Conservation (phyloP, 371 early-diverging fungal genomes). For the Syncephalastrum monosporum region DNA sequence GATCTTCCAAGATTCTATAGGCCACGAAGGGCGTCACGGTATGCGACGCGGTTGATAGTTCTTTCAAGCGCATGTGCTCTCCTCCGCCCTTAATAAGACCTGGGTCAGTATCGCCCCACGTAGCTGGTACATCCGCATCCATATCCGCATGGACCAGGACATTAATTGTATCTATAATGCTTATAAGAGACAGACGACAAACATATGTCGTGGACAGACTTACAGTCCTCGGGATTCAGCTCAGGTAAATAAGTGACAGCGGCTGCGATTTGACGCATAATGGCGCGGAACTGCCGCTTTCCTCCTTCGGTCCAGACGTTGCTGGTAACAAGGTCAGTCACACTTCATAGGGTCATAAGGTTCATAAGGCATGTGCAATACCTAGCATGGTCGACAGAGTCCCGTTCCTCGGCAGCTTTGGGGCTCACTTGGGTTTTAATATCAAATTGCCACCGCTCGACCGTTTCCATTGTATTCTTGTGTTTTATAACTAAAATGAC, state of each 20-base stretch:
- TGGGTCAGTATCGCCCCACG: constrained; percentile 86
- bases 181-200: background rate
- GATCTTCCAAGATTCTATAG: constrained; percentile 62
- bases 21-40: constrained; percentile 85
- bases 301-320: constrained; percentile 16
- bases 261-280: constrained; percentile 89
- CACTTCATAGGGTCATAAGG: background rate
- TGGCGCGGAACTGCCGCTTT: constrained; percentile 82
- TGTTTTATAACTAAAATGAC: constrained; percentile 83
- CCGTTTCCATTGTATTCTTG: constrained; percentile 73
- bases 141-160: constrained; percentile 86
- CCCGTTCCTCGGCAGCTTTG: constrained; percentile 22
- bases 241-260: constrained; percentile 88
- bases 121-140: constrained; percentile 82
- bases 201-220: constrained; percentile 12
- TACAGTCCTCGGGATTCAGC: constrained; percentile 80
- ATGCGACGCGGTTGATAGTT: constrained; percentile 82
- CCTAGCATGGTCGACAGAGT: background rate
- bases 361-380: background rate
- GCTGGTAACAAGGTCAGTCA: background rate
- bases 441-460: constrained; percentile 96
- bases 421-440: constrained; percentile 38
- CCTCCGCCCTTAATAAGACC: constrained; percentile 73
- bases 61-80: constrained; percentile 80
- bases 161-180: constrained; percentile 73